Base-by-base conservation (phyloP, 305 asterid genomes). In the Fraxinus baroniana region DNA sequence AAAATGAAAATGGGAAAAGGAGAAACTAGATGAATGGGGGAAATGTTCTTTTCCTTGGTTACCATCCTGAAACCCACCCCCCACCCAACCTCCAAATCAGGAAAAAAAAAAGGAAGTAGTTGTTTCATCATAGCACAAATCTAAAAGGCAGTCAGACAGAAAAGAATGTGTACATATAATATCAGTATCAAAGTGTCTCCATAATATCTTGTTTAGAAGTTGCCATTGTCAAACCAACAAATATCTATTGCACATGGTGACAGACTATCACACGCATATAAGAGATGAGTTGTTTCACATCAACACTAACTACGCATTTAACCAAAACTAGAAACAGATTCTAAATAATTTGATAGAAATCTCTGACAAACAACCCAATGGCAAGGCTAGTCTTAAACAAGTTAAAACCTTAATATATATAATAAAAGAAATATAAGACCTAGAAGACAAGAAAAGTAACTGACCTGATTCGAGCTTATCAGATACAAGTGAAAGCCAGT, bases 401-500 rank as follows among this genome's bases (percentile, higher is more conserved):
- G 77, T 60, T 79, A 78, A 76, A 39, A 66, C 44, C 24, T n/a
- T 24, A 68, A 28, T 36, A 71, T 84, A 46, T 28, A 28, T 28
- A 28, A 35, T 17, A 15, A 30, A n/a, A 35, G 76, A 76, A 18
- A 5, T 22, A 33, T 12, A 74, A 8, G 2, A 30, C 10, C 64
- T 80, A 46, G 18, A 62, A 77, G 26, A 80, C 24, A 76, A 81
- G 83, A 84, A 79, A 80, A 82, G 82, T 71, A 80, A 39, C 96
- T 39, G 78, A 96, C 99, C 98, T 94, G 99, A 90, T 96, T 96
- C 5, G 97, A 87, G 91, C 97, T 89, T 75, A 94, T 94, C 32
- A 96, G 95, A 86, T 92, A 96, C 79, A 89, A 93, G 85, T 96
- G 99, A 88, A 96, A 96, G 84, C 98, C 97, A 77, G 99, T 91